phyloP scores from a whole-genome alignment of 2,329 filamentous ascomycete species.

The Orbilia blumenaviensis region DNA sequence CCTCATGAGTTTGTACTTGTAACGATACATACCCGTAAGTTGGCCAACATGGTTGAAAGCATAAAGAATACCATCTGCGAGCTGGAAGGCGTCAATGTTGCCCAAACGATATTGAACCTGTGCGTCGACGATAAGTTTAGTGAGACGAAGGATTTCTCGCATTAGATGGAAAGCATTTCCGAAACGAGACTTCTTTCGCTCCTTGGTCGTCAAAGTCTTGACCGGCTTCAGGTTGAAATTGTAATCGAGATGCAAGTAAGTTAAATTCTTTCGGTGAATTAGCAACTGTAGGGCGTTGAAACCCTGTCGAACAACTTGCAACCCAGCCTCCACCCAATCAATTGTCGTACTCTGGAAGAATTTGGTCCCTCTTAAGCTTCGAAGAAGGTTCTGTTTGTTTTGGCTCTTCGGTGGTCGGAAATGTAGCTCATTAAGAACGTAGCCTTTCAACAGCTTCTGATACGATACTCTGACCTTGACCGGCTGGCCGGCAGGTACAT shows the following conservation, averaged over 20 bases:
- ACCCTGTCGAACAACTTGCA: constrained; percentile 96
- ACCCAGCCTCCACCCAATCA: constrained; percentile 97
- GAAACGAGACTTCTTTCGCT: constrained; percentile 98
- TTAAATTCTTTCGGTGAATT: constrained; percentile 98
- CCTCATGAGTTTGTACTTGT: constrained; percentile 99
- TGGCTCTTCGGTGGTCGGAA: constrained; percentile 95
- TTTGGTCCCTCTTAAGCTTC: constrained; percentile 91
- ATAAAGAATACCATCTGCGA: constrained; percentile 98
- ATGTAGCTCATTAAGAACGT: constrained; percentile 94
- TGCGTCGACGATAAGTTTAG: constrained; percentile 96
- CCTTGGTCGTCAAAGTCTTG: constrained; percentile 97
- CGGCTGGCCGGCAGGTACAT: constrained; percentile 87
- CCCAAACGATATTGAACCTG: constrained; percentile 97
- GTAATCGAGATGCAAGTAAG: constrained; percentile 97
- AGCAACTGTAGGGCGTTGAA: constrained; percentile 99
- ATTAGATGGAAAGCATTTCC: constrained; percentile 99
- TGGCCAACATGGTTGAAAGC: constrained; percentile 99
- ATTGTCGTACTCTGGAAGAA: constrained; percentile 99
- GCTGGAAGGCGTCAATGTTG: constrained; percentile 98
- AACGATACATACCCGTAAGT: constrained; percentile 98
- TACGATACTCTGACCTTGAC: constrained; percentile 98
- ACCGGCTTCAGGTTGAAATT: constrained; percentile 99
- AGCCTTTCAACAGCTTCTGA: constrained; percentile 96
- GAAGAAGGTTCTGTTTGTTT: constrained; percentile 90
- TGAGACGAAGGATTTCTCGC: constrained; percentile 94